These are phyloP conservation scores for Conticribra guillardii DNA, from an alignment of 108 stramenopile species.

Conservation along the genomic window DNA sequence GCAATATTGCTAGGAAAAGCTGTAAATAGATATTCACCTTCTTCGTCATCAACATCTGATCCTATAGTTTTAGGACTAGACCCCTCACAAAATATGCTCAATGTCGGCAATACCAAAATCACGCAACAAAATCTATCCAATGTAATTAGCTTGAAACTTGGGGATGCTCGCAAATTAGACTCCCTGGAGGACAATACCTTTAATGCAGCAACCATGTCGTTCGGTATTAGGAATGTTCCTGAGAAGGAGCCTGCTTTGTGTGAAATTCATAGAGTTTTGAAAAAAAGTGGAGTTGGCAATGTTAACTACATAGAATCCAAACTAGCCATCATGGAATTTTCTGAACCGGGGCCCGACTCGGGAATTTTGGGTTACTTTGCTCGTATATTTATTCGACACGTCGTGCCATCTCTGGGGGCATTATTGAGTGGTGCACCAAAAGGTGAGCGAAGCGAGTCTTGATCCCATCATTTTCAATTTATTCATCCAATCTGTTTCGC, in stretches of 20 bases:
- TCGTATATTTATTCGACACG: conserved; percentile 70
- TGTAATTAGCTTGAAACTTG: conserved; percentile 54
- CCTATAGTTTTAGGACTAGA: conserved; percentile 74
- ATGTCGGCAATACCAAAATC: conserved; percentile 74
- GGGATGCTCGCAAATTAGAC: conserved; percentile 74
- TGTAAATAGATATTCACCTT: conserved; percentile 31
- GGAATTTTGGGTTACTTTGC: conserved; percentile 66
- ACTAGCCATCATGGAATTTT: conserved; percentile 84
- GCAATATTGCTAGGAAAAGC: conserved; percentile 77
- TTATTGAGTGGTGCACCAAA: conserved; percentile 70
- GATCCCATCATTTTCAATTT: no score
- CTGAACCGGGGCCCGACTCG: conserved; percentile 61
- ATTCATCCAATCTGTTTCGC: no score
- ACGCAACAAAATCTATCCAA: conserved; percentile 38
- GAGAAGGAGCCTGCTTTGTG: conserved; percentile 74
- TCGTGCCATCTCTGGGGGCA: conserved; percentile 79
- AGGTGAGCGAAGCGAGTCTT: no score
- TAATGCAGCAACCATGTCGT: conserved; percentile 93
- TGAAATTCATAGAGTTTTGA: conserved; percentile 77
- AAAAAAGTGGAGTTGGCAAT: conserved; percentile 21
- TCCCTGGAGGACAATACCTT: conserved; percentile 47
- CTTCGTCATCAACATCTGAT: neutral
- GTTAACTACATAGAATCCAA: conserved; percentile 6
- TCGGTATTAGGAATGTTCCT: conserved; percentile 93
- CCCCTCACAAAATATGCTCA: conserved; percentile 89